phyloP scores from a whole-genome alignment of 768 basidiomycete genomes.

The Termitomyces sp. region DNA sequence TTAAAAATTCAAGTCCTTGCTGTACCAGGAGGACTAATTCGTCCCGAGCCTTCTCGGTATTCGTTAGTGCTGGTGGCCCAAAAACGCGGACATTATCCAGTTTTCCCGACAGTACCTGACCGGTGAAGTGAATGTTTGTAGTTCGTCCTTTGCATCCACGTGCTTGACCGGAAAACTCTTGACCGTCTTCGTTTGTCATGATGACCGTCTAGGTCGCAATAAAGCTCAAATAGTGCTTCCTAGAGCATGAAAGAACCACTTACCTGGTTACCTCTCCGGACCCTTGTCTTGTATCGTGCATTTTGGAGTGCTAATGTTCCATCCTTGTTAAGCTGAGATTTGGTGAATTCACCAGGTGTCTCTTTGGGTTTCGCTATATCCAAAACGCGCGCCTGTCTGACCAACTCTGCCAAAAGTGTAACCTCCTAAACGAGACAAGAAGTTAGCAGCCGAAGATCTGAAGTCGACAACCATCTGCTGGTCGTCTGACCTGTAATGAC shows the following conservation, averaged over 20 bases:
- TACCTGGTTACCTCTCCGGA: conserved; percentile 33
- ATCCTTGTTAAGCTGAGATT: conserved; percentile 17
- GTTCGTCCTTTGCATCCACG: conserved; percentile 25
- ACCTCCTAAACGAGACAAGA: conserved; percentile 22
- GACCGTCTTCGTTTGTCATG: conserved; percentile 27
- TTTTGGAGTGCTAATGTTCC: conserved; percentile 29
- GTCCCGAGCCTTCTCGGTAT: conserved; percentile 33
- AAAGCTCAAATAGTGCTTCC: not conserved
- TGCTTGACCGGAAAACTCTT: conserved; percentile 27
- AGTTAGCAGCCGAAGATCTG: not conserved
- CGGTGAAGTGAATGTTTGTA: conserved; percentile 27
- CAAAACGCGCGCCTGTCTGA: conserved; percentile 27
- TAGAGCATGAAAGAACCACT: not conserved
- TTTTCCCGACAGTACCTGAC: conserved; percentile 15
- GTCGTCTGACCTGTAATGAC: conserved; percentile 15
- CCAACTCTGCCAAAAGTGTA: conserved; percentile 21
- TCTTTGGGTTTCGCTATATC: conserved; percentile 28
- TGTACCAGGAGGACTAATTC: conserved; percentile 31
- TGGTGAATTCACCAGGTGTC: conserved; percentile 27
- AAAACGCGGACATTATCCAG: conserved; percentile 30
- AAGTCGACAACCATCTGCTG: not conserved
- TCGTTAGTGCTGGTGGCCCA: conserved; percentile 35
- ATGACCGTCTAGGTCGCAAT: conserved; percentile 18
- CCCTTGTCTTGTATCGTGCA: conserved; percentile 35
- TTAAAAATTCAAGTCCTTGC: conserved; percentile 24